A percentile compares a stretch with the other conserved stretches of the same genome.
Evolutionary conservation across 192 early-diverging fungal species (phyloP).

Genomic region (Diversispora eburnea): DNA sequence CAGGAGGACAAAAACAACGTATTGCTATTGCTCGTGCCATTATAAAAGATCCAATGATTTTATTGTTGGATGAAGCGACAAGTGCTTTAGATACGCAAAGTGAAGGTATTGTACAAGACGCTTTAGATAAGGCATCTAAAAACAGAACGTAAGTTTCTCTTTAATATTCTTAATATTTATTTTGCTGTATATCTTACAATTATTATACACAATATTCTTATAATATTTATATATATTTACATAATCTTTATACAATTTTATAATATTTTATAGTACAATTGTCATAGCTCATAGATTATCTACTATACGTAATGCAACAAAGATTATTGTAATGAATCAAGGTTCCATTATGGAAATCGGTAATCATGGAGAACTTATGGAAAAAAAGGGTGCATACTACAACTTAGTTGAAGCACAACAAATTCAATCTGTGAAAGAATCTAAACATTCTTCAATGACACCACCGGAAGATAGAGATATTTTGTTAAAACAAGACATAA

Average conservation of each 20-base stretch:
- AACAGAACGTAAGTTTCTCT: slow-evolving; percentile 51
- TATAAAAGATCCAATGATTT: slow-evolving; percentile 81
- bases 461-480: slow-evolving; percentile 1
- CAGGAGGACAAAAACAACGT: slow-evolving; percentile 95
- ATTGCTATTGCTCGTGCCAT: slow-evolving; percentile 94
- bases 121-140: slow-evolving; percentile 64
- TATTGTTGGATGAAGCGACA: slow-evolving; percentile 90
- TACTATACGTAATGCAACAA: slow-evolving; percentile 75
- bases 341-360: slow-evolving; percentile 66
- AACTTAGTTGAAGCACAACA: slow-evolving; percentile 59
- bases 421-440: slow-evolving; percentile 36
- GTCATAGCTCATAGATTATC: slow-evolving; percentile 82
- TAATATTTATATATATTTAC: too few relatives aligned
- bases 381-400: slow-evolving; percentile 47
- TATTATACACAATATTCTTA: too few relatives aligned
- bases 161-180: too few relatives aligned
- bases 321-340: slow-evolving; percentile 74
- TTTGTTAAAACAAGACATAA: not conserved
- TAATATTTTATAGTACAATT: slow-evolving; percentile 49
- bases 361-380: slow-evolving; percentile 65
- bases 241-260: too few relatives aligned
- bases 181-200: too few relatives aligned
- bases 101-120: slow-evolving; percentile 73
- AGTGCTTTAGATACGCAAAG: slow-evolving; percentile 80
- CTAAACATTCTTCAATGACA: slow-evolving; percentile 10